phyloP scores from a whole-genome alignment of 805 yeast genomes.

The Teunomyces gatunensis region DNA sequence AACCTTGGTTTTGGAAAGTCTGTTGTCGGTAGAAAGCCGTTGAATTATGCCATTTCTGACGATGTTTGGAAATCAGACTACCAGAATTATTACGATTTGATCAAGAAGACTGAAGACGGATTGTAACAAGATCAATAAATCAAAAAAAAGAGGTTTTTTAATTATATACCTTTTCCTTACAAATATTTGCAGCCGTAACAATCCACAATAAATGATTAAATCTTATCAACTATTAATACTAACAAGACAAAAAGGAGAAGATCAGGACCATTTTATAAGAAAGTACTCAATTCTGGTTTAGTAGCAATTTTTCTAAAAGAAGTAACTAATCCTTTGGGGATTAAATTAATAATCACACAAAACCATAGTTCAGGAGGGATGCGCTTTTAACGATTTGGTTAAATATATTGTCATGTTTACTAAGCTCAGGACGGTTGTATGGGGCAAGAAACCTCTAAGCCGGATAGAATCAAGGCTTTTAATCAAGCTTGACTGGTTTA shows the following conservation, averaged over 20 bases:
- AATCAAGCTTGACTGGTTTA: constrained; percentile 39
- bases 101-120: constrained; percentile 6
- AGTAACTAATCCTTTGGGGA: not conserved
- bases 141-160: not conserved
- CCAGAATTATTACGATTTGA: constrained; percentile 5
- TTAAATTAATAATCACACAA: not conserved
- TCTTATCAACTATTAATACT: too few species aligned
- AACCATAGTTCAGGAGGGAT: not conserved
- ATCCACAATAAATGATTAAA: not conserved
- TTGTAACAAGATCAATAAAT: not conserved
- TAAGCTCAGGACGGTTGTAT: constrained; percentile 10
- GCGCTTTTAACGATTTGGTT: not conserved
- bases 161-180: not conserved
- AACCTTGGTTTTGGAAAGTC: constrained; percentile 44
- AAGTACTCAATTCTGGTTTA: too few species aligned
- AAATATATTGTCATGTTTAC: not conserved
- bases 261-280: too few species aligned
- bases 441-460: constrained; percentile 32
- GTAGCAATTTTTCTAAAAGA: not conserved
- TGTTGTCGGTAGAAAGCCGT: constrained; percentile 46
- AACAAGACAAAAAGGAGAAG: too few species aligned
- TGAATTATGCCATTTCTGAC: constrained; percentile 31
- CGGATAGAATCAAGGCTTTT: constrained; percentile 30
- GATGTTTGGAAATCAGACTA: constrained; percentile 6
- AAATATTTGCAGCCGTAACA: not conserved